phyloP scores from a whole-genome alignment of 1,139 yeast species.

The Saccharomycopsis phalli region DNA sequence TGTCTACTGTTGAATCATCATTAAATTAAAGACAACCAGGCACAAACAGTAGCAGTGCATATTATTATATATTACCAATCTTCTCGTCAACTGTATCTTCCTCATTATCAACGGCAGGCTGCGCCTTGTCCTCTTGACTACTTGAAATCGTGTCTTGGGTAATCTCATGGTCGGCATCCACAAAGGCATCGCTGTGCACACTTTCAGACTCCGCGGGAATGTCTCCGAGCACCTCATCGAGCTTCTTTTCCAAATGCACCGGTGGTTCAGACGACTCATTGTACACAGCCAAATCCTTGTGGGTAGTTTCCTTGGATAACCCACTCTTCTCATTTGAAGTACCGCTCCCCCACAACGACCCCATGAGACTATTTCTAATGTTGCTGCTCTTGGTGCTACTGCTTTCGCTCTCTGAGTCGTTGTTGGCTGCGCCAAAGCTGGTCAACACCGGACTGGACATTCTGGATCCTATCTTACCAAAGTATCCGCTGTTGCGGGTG shows the following conservation, averaged over 20 bases:
- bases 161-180: background rate
- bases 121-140: too few species aligned
- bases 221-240: too few species aligned
- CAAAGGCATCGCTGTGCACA: background rate
- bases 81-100: too few species aligned
- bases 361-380: conserved; percentile 16
- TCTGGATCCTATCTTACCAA: conserved; percentile 17
- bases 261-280: background rate
- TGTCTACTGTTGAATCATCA: too few species aligned
- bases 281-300: too few species aligned
- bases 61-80: too few species aligned
- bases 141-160: too few species aligned
- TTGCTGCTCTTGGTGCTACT: conserved; percentile 7
- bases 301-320: too few species aligned
- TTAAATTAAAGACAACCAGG: too few species aligned
- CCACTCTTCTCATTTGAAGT: background rate
- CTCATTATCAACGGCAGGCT: too few species aligned
- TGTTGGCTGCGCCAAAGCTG: conserved; percentile 7
- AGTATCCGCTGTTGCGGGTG: conserved; percentile 20
- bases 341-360: conserved; percentile 17
- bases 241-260: background rate
- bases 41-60: background rate
- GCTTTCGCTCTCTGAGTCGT: background rate
- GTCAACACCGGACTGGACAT: conserved; percentile 18
- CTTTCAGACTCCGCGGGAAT: too few species aligned